Percentiles rank a stretch among this genome's conserved stretches.
phyloP scores from a whole-genome alignment of 208 protist genomes.

The Entamoeba moshkovskii region DNA sequence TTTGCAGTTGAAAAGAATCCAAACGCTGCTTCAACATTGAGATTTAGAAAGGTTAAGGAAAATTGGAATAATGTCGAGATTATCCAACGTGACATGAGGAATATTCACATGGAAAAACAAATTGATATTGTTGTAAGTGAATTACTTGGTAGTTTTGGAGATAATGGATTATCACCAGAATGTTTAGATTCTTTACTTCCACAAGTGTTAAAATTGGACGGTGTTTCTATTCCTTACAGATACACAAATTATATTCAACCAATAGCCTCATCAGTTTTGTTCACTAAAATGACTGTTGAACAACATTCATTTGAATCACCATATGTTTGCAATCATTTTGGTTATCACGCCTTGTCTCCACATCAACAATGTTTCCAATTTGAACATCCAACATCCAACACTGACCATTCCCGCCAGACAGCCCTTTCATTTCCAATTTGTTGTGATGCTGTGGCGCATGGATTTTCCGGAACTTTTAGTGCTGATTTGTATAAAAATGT shows the following conservation, averaged over 20 bases:
- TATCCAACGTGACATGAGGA: neutral
- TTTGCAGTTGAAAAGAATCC: slow-evolving; percentile 17
- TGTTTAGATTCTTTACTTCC: neutral
- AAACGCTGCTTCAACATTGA: neutral
- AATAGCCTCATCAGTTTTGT: neutral
- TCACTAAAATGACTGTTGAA: neutral
- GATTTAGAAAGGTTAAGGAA: neutral
- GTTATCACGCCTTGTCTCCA: neutral
- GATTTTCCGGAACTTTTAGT: slow-evolving; percentile 24
- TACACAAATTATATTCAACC: slow-evolving; percentile 2
- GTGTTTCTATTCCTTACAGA: neutral
- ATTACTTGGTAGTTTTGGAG: slow-evolving; percentile 18
- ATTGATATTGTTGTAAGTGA: slow-evolving; percentile 16
- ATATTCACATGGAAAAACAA: neutral
- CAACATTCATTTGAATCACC: neutral
- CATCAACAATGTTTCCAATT: neutral
- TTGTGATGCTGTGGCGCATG: neutral
- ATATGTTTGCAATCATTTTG: neutral
- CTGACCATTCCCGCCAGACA: neutral
- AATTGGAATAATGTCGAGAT: neutral
- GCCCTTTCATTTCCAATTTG: neutral
- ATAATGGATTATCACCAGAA: slow-evolving; percentile 12
- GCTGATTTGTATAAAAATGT: slow-evolving; percentile 1
- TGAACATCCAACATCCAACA: neutral
- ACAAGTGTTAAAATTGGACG: neutral